Evolutionary conservation across 345 rosid genomes (phyloP).

Genomic region (Aquilaria malaccensis): DNA sequence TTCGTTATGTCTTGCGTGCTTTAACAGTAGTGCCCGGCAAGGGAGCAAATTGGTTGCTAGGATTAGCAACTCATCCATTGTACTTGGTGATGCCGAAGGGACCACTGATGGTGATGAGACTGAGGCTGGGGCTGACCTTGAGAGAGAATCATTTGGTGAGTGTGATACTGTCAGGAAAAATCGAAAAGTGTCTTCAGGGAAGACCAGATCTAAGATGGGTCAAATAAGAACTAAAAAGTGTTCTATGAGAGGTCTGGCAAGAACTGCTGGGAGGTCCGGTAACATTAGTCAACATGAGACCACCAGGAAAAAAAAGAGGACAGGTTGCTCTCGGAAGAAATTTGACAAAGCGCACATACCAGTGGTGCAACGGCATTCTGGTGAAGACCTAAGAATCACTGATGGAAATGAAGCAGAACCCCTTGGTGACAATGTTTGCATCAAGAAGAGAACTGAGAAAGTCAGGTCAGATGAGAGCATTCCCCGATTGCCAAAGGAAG

Average conservation of each 20-base stretch:
- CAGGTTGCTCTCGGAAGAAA: too few species aligned
- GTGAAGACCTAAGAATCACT: too few species aligned
- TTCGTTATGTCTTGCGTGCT: background rate
- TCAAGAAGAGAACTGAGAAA: too few species aligned
- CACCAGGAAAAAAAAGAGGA: background rate
- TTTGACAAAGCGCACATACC: too few species aligned
- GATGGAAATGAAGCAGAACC: too few species aligned
- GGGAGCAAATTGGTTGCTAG: background rate
- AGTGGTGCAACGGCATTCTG: too few species aligned
- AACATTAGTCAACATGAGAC: background rate
- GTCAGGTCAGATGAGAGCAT: too few species aligned
- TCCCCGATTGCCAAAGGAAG: too few species aligned
- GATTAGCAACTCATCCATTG: background rate
- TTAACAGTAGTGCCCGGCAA: too few species aligned
- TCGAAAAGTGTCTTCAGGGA: background rate
- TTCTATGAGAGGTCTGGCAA: background rate
- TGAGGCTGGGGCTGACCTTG: background rate
- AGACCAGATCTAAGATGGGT: background rate
- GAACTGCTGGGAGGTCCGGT: too few species aligned
- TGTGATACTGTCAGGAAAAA: slow-evolving; percentile 2
- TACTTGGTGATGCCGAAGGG: slow-evolving; percentile 11
- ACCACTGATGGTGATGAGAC: slow-evolving; percentile 7
- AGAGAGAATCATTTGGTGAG: background rate
- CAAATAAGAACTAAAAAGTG: background rate
- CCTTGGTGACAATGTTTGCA: too few species aligned